Conservation (phyloP, 148 eudicot species). For the Simmondsia chinensis region DNA sequence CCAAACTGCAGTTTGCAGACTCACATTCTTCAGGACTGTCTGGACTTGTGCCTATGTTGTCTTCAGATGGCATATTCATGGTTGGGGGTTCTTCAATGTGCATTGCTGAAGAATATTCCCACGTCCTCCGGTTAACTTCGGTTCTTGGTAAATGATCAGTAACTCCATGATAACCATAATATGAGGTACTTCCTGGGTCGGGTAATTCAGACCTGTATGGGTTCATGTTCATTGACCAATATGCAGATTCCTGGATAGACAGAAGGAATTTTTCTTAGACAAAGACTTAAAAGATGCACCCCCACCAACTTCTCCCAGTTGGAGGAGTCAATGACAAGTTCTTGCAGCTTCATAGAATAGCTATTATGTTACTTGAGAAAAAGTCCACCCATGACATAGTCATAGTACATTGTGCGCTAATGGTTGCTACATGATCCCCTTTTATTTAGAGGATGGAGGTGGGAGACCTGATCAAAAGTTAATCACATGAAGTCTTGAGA, state of each 20-base stretch:
- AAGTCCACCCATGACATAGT: too few relatives aligned
- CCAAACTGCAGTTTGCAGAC: slow-evolving; percentile 11
- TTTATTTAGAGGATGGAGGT: too few relatives aligned
- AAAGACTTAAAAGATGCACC: slow-evolving; percentile 1
- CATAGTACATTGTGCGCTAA: too few relatives aligned
- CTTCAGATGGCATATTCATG: slow-evolving; percentile 32
- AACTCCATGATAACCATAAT: slow-evolving; percentile 39
- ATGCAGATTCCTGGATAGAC: slow-evolving; percentile 38
- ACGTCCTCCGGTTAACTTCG: slow-evolving; percentile 43
- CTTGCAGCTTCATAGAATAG: too few relatives aligned
- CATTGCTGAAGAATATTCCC: slow-evolving; percentile 54
- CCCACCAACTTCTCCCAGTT: background rate
- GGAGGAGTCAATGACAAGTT: slow-evolving; percentile 1
- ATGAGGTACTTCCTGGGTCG: slow-evolving; percentile 38
- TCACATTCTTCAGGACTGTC: slow-evolving; percentile 56
- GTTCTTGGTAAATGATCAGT: slow-evolving; percentile 30
- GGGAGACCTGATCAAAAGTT: too few relatives aligned
- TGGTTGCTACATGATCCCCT: too few relatives aligned
- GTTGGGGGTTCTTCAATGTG: slow-evolving; percentile 38
- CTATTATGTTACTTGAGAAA: too few relatives aligned
- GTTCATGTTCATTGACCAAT: slow-evolving; percentile 63
- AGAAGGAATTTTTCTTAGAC: slow-evolving; percentile 1
- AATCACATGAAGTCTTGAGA: too few relatives aligned
- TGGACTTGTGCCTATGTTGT: slow-evolving; percentile 26
- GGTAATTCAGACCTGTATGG: slow-evolving; percentile 40